phyloP scores from a whole-genome alignment of 371 early-diverging fungal species.

The Homolaphlyctis polyrhiza region DNA sequence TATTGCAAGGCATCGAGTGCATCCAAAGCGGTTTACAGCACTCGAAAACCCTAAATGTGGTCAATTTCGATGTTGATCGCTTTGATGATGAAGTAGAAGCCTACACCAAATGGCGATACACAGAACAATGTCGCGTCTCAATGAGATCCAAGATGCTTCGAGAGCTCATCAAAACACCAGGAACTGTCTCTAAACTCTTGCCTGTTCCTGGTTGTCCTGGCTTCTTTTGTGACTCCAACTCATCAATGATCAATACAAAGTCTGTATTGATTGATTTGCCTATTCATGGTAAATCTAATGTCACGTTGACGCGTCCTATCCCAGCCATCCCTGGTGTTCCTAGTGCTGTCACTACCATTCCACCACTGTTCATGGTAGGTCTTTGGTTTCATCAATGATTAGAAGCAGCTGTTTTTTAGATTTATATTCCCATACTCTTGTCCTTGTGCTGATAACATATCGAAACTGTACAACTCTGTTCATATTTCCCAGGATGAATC shows the following conservation, averaged over 20 bases:
- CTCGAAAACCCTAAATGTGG: conserved; percentile 22
- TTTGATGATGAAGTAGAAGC: conserved; percentile 24
- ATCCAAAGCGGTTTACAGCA: conserved; percentile 30
- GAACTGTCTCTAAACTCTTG: conserved; percentile 30
- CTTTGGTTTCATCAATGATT: too few relatives aligned
- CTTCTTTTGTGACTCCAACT: conserved; percentile 39
- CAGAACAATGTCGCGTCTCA: conserved; percentile 37
- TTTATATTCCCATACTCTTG: too few relatives aligned
- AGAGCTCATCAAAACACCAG: conserved; percentile 37
- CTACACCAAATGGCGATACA: conserved; percentile 16
- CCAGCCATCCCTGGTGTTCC: conserved; percentile 50
- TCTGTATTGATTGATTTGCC: conserved; percentile 39
- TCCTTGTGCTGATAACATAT: too few relatives aligned
- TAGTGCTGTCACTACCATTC: conserved; percentile 34
- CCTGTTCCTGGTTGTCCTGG: conserved; percentile 43
- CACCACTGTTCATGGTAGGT: conserved; percentile 46
- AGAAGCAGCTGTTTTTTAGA: too few relatives aligned
- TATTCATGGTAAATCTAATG: conserved; percentile 40
- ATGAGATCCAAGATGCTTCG: conserved; percentile 36
- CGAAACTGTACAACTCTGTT: too few relatives aligned
- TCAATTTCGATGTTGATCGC: conserved; percentile 16
- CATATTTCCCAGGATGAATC: conserved; percentile 37
- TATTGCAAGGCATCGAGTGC: conserved; percentile 29
- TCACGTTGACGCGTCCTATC: conserved; percentile 36
- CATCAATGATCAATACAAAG: conserved; percentile 35